phyloP scores from a whole-genome alignment of 1,284 basidiomycete species.

The Rhodotorula mucilaginosa region DNA sequence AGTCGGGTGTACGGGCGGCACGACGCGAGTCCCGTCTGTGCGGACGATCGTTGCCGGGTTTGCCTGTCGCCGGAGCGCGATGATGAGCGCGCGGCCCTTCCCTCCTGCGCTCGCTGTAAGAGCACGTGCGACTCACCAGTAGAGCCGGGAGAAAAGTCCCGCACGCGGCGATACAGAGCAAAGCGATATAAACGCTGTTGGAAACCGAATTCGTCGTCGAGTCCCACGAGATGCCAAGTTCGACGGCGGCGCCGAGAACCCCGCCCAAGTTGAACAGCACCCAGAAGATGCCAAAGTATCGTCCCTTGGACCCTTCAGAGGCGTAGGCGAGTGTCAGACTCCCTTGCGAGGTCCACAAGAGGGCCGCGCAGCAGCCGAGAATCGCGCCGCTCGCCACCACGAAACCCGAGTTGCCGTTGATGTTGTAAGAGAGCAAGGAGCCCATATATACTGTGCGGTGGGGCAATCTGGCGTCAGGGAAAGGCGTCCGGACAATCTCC shows the following conservation, averaged over 20 bases:
- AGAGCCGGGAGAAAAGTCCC: constrained; percentile 27
- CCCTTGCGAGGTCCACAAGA: constrained; percentile 84
- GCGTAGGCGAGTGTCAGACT: constrained; percentile 79
- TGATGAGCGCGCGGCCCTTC: no score
- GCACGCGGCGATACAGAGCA: constrained; percentile 37
- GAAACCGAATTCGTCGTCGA: constrained; percentile 29
- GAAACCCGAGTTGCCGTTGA: constrained; percentile 44
- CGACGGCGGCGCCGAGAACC: constrained; percentile 66
- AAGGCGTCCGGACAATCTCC: not conserved
- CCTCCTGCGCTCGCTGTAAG: not conserved
- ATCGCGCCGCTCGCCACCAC: constrained; percentile 37
- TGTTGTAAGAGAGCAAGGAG: constrained; percentile 58
- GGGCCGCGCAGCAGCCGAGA: constrained; percentile 73
- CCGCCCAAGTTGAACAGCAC: constrained; percentile 66
- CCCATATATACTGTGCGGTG: constrained; percentile 63
- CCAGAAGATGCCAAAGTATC: constrained; percentile 70
- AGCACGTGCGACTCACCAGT: constrained; percentile 7
- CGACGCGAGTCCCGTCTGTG: constrained; percentile 41
- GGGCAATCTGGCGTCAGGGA: not conserved
- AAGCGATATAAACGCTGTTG: constrained; percentile 40
- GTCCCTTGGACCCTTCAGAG: constrained; percentile 64
- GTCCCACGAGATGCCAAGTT: constrained; percentile 58
- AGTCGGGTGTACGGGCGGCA: constrained; percentile 40
- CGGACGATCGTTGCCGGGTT: constrained; percentile 38
- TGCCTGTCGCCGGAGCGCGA: not conserved